Base-by-base conservation (phyloP, 1,139 yeast species). In the Yamadazyma songkhlaensis region DNA sequence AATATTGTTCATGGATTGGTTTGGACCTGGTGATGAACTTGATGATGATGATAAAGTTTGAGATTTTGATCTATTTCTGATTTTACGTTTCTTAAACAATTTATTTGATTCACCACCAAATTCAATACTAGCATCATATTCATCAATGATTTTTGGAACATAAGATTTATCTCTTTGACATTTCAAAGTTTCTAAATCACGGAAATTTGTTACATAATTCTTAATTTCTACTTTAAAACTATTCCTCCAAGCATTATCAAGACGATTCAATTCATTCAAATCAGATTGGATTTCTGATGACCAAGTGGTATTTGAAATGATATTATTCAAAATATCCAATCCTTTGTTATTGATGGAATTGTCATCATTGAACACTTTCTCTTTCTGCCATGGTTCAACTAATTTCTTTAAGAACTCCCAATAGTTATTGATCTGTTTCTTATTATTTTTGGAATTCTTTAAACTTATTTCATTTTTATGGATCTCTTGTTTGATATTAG, bases 61-160 rank as follows among this genome's bases (percentile, higher is more conserved):
- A 11, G 49, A 43, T 26, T 46, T 44, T 5, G 47, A 41, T 27
- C 50, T 29, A 22, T 39, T 41, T 30, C 50, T 31, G n/a, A 27
- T 32, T 21, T 31, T 36, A 4, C 34, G 25, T 26, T 39, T 40
- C 31, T 37, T 42, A 20, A 15, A 26, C 14, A 29, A 22, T 30
- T 64, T 64, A 34, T 67, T 52, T 2, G 72, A 66, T 46, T 64
- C 64, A 30, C 50, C 48, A 4, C 74, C 75, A 57, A 68, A 70
- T 33, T 64, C 70, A 31, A 66, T 51, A 29, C 72, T 62, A 2
- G 74, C 75, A 42, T 61, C 67, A 41, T 60, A 59, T 41, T 70
- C 76, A 6, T 60, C 55, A 40, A 65, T 40, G 37, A 55, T 57
- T 11, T 53, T 53, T 2, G 74, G 70, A 33, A 59, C 61, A 45